Evolutionary conservation across 495 filamentous ascomycete genomes (phyloP).

Genomic region (Hypoxylon fuscum): DNA sequence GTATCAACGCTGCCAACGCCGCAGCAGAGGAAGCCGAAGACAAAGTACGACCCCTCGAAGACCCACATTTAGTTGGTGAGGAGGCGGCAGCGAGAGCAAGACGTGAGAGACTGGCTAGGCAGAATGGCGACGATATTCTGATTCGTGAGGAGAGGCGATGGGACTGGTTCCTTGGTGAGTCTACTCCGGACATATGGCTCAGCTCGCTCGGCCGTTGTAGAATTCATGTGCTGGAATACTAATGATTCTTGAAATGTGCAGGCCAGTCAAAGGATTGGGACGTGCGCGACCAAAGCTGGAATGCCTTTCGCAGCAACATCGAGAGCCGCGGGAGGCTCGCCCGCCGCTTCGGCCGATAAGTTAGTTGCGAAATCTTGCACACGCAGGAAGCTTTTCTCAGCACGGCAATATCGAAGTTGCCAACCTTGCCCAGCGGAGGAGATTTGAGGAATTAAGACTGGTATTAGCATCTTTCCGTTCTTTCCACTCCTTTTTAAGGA

Average conservation of each 20-base stretch:
- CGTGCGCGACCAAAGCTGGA: slow-evolving; percentile 58
- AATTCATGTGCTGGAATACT: slow-evolving; percentile 12
- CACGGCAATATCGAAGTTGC: neutral
- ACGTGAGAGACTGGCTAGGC: slow-evolving; percentile 54
- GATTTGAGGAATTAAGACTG: neutral
- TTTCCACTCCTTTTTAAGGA: slow-evolving; percentile 24
- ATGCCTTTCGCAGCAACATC: slow-evolving; percentile 49
- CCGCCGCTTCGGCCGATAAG: slow-evolving; percentile 46
- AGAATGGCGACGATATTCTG: slow-evolving; percentile 56
- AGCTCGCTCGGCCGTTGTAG: no score
- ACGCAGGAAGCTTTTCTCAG: neutral
- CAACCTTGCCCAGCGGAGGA: neutral
- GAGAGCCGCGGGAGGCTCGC: slow-evolving; percentile 46
- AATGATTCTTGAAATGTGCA: slow-evolving; percentile 21
- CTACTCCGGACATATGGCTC: no score
- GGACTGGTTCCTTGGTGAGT: slow-evolving; percentile 60
- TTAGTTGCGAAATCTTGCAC: neutral
- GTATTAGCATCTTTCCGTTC: slow-evolving; percentile 20
- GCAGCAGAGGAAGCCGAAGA: slow-evolving; percentile 21
- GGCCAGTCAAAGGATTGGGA: slow-evolving; percentile 59
- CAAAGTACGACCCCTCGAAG: slow-evolving; percentile 57
- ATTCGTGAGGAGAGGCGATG: slow-evolving; percentile 56
- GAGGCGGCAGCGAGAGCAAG: slow-evolving; percentile 55
- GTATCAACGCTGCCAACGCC: slow-evolving; percentile 24
- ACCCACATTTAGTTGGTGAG: slow-evolving; percentile 63